phyloP scores from a whole-genome alignment of 768 basidiomycete genomes.

The Dendrothele bispora region DNA sequence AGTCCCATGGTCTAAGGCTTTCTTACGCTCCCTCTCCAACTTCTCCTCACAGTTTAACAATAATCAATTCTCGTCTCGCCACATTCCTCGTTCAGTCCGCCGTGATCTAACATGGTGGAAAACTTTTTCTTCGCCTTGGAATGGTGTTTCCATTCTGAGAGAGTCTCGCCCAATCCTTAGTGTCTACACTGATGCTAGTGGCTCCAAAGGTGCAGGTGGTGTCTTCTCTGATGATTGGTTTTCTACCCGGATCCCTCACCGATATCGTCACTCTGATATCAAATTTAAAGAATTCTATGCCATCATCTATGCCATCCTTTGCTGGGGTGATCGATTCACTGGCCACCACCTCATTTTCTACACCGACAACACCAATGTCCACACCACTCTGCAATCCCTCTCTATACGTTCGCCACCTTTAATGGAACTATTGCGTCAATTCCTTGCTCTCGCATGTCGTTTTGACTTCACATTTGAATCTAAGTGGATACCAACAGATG shows the following conservation, averaged over 20 bases:
- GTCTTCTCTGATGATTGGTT: neutral
- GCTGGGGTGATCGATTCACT: neutral
- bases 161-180: neutral
- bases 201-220: constrained; percentile 21
- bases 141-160: constrained; percentile 7
- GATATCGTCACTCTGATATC: neutral
- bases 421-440: constrained; percentile 6
- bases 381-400: neutral
- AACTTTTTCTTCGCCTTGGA: neutral
- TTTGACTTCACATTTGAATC: constrained; percentile 6
- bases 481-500: constrained; percentile 7
- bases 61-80: neutral
- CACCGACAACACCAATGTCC: neutral
- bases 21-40: neutral
- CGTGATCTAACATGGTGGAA: constrained; percentile 1
- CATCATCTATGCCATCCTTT: neutral
- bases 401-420: constrained; percentile 8
- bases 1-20: neutral
- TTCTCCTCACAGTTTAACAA: neutral
- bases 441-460: neutral
- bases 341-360: neutral
- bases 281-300: constrained; percentile 2
- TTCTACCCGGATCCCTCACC: neutral
- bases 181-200: neutral
- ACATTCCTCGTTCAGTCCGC: neutral